Evolutionary conservation across 1,284 basidiomycete species (phyloP), one percentile per base, ranked within the genome.

Genomic region (Austroboletus niveus): DNA sequence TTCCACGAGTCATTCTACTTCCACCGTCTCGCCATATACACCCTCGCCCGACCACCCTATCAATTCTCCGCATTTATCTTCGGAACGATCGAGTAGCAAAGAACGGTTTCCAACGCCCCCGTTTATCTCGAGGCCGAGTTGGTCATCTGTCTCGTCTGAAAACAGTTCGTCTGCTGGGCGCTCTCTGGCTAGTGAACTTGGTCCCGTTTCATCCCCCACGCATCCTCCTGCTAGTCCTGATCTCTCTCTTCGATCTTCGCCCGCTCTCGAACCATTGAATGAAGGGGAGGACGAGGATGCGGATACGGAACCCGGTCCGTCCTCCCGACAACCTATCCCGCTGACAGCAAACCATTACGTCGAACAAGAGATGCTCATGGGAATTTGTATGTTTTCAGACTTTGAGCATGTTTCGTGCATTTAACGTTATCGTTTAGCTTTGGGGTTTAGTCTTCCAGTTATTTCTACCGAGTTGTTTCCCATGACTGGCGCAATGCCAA

Each of bases 401-500:
- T n/a, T 42, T 42, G 45, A 42, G n/a, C 43, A 14, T 5, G 38
- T 34, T 4, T 45, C 8, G 17, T 36, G 14, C 30, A 41, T 48
- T 48, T 59, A 24, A 68, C 60, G 15, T 20, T 24, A n/a, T 38
- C 30, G 12, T 39, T 17, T 55, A 82, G 87, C 87, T 6, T 75
- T 89, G 55, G 84, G 84, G 4, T 89, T 89, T 61, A 68, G 69
- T 45, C 67, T 75, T 27, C 87, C 88, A 3, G 68, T 75, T 2
- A 80, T 89, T 51, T 73, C 76, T n/a, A 61, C 72, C 0, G 65
- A 70, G 22, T 60, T 76, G 11, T 50, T 63, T 5, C 75, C 77
- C 11, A 80, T 85, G 78, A 55, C 69, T 40, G 75, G 72, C 15
- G 61, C 75, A 1, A 79, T 90, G 68, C 89, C 88, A 5, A 84